Evolutionary conservation across 2,329 filamentous ascomycete species (phyloP), one percentile per base, ranked within the genome.

Genomic region (Ophiostoma perfectum): DNA sequence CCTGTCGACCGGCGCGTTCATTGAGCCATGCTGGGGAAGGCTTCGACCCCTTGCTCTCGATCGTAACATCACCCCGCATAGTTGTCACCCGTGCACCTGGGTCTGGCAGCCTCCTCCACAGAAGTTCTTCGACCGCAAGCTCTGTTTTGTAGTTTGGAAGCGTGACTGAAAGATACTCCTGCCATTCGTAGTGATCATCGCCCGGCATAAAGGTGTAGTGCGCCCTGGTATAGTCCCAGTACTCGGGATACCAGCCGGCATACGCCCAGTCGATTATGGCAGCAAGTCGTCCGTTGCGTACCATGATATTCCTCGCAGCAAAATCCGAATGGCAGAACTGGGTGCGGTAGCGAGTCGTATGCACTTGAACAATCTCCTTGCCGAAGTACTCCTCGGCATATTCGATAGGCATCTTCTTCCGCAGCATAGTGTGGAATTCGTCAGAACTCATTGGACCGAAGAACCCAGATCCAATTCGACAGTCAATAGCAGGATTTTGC

Each of bases 291-390:
- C 78, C 78, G 1, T 76, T 78, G 5, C 74, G 70, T 1, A 78
- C 74, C 5, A 83, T 70, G 41, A 84, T 81, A 67, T 84, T 84
- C 4, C 79, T 72, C 3, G 76, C 77, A 9, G 83, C 5, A 87
- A 88, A 78, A 86, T 84, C 73, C 84, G 82, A 8, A 79, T 87
- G 76, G 77, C 84, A 70, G 83, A 81, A 36, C 18, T 49, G 41
- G 9, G 60, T 62, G 6, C 44, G 58, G 58, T 69, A 67, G 9
- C 36, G 36, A 39, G 14, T 67, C 6, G 65, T 38, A n/a, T 69
- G 68, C 5, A 45, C 65, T n/a, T 64, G 18, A 7, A 64, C 55
- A 38, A 69, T 55, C 9, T 55, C 64, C 16, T 65, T 42, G 0
- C 64, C 55, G n/a, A 49, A 69, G 18, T 11, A 39, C 49, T 69